These are phyloP conservation scores for Schoenoplectus triqueter DNA, from an alignment of 202 grass and related monocot genomes.

Conservation along the genomic window DNA sequence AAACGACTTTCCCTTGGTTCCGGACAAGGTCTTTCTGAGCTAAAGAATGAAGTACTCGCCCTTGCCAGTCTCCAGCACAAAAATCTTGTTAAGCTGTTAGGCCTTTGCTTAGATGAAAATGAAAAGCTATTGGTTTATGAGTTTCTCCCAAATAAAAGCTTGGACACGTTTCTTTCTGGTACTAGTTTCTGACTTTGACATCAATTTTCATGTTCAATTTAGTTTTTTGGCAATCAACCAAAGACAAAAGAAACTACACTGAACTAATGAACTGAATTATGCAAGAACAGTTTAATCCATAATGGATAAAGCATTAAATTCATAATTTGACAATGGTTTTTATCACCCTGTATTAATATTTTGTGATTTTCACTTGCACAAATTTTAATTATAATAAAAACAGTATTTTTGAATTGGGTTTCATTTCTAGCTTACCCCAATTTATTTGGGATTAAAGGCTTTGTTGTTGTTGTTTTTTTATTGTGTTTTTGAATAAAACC, in stretches of 20 bases:
- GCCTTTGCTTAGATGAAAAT: slow-evolving; percentile 35
- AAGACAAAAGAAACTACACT: neutral
- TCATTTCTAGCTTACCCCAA: no score
- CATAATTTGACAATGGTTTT: no score
- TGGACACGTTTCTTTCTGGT: slow-evolving; percentile 46
- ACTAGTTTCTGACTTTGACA: neutral
- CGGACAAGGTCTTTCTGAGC: slow-evolving; percentile 35
- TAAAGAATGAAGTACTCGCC: slow-evolving; percentile 41
- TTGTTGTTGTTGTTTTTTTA: no score
- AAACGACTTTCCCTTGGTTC: slow-evolving; percentile 41
- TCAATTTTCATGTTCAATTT: neutral
- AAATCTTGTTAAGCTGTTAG: slow-evolving; percentile 45
- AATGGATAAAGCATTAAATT: no score
- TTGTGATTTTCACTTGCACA: no score
- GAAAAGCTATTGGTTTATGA: slow-evolving; percentile 49
- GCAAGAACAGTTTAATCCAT: no score
- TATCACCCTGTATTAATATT: no score
- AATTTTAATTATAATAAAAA: no score
- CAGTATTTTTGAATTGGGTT: no score
- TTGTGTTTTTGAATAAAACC: neutral
- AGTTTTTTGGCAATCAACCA: neutral
- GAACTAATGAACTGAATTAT: no score
- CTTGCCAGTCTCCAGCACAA: slow-evolving; percentile 44
- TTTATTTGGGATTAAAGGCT: no score
- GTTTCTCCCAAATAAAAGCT: slow-evolving; percentile 40